Conservation (phyloP, 441 rosid genomes). For the Pelargonium fulgidum region DNA sequence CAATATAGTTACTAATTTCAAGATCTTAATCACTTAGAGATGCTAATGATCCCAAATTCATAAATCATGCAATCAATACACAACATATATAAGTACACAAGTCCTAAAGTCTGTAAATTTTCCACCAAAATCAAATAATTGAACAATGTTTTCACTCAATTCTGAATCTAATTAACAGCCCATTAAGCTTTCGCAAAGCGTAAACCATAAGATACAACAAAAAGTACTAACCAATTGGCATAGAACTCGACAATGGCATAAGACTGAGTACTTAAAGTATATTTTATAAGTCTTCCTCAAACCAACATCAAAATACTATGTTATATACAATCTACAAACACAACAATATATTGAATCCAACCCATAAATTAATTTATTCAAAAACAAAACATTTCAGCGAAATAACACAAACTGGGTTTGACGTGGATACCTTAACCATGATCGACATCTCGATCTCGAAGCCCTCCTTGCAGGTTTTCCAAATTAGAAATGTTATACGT, state of each 20-base stretch:
- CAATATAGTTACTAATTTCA: not conserved
- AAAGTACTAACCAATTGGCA: conserved; percentile 87
- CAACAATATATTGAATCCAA: too few species aligned
- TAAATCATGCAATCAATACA: not conserved
- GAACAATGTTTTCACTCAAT: not conserved
- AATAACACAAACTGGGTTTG: too few species aligned
- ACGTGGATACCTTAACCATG: too few species aligned
- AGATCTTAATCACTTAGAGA: not conserved
- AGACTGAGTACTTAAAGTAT: too few species aligned
- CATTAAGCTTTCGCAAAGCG: not conserved
- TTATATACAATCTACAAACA: too few species aligned
- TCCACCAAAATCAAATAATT: not conserved
- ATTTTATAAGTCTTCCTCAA: too few species aligned
- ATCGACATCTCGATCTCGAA: too few species aligned
- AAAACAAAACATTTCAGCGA: too few species aligned
- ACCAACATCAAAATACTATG: too few species aligned
- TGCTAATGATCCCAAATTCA: not conserved
- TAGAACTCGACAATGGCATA: conserved; percentile 80
- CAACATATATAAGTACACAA: not conserved
- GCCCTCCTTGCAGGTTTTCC: too few species aligned
- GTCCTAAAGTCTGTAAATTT: too few species aligned
- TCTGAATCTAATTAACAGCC: not conserved
- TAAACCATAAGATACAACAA: not conserved
- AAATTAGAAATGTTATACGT: not conserved
- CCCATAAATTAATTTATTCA: too few species aligned